phyloP scores from a whole-genome alignment of 108 stramenopile genomes.

The Chaetoceros muelleri region DNA sequence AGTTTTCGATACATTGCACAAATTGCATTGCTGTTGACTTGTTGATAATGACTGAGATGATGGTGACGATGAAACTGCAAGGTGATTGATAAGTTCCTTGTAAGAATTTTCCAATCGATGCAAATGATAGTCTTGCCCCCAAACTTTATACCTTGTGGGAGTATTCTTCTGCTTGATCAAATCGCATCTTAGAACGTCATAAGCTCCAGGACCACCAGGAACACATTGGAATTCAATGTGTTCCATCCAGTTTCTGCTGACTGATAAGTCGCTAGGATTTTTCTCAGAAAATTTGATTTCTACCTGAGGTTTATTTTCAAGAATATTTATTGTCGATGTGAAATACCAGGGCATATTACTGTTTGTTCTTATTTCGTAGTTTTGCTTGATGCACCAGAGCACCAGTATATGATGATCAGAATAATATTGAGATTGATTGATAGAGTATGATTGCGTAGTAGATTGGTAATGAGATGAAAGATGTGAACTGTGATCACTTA shows the following conservation, averaged over 20 bases:
- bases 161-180: slow-evolving; percentile 2
- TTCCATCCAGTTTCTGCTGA: slow-evolving; percentile 29
- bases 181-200: slow-evolving; percentile 30
- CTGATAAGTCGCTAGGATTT: background rate
- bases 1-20: background rate
- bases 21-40: too few species aligned
- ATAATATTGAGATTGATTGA: too few species aligned
- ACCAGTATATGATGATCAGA: too few species aligned
- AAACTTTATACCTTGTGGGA: slow-evolving; percentile 15
- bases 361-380: background rate
- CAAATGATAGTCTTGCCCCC: slow-evolving; percentile 41
- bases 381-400: too few species aligned
- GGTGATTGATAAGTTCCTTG: slow-evolving; percentile 2
- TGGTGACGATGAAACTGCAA: too few species aligned
- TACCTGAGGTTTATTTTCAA: background rate
- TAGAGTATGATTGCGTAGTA: too few species aligned
- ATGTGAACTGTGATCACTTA: too few species aligned
- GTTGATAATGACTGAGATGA: too few species aligned
- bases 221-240: slow-evolving; percentile 16
- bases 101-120: slow-evolving; percentile 30
- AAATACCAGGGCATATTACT: background rate
- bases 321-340: background rate
- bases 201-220: slow-evolving; percentile 33
- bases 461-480: too few species aligned
- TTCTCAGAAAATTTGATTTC: background rate